Evolutionary conservation across 2,329 filamentous ascomycete species (phyloP), one percentile per base, ranked within the genome.

Genomic region (Drechslerella stenobrocha): DNA sequence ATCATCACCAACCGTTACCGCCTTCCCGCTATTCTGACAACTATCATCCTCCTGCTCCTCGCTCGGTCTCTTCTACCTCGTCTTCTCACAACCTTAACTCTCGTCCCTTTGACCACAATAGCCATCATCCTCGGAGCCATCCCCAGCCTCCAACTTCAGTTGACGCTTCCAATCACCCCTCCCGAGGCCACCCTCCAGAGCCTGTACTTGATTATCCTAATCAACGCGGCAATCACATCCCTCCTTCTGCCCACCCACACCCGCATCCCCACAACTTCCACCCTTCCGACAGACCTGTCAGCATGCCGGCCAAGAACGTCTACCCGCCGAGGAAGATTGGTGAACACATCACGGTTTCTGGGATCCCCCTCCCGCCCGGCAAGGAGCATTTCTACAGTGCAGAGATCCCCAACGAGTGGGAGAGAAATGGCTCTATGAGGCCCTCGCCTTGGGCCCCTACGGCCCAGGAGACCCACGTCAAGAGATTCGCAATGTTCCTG

Each of bases 401-500:
- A 4, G 48, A 59, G 8, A 28, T 51, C 9, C 26, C 48, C 3
- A 42, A 45, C n/a, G 53, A 59, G 20, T 67, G 61, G 61, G 55
- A 56, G 24, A 42, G 50, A 7, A 60, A 60, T n/a, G 63, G 63
- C 13, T 44, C 48, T 2, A 34, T 55, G 28, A 53, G 48, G 34
- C 23, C 63, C 8, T 67, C 63, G 2, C 63, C 63, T 35, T 67
- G 63, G 63, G 47, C 63, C 3, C 63, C 63, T 4, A 60, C 51
- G 23, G 63, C 55, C 11, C 34, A 58, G 9, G 63, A 67, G 20
- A 50, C 63, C 9, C 63, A 67, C 18, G 63, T 67, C 0, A 67
- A 67, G 23, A 24, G 55, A 8, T 60, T 67, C 32, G 24, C 63
- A n/a, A 60, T 67, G 63, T 67, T 67, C 28, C 55, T 67, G 11